Base-by-base conservation (phyloP, 768 basidiomycete genomes). In the Terana coerulea region DNA sequence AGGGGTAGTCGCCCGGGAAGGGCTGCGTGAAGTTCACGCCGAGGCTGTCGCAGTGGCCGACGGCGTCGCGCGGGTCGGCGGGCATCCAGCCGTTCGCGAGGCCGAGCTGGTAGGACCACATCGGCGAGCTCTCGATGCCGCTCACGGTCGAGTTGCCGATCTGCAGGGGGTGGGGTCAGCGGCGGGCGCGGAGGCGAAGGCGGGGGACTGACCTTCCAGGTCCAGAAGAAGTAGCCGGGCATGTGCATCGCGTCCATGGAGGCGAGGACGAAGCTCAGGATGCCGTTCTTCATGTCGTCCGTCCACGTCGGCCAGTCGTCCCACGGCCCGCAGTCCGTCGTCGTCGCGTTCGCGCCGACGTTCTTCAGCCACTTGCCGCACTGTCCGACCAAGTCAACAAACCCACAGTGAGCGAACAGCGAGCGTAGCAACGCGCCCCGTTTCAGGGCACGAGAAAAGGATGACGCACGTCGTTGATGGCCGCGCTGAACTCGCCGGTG, bases 41-140 rank as follows among this genome's bases (percentile, higher is more conserved):
- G 12, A 86, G 66, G 3, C 75, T 69, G 21, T 61, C 70, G 64
- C 93, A 97, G 36, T 75, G 65, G 61, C 93, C 91, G n/a, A 73
- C 55, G 22, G 81, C 77, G 5, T 58, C 66, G 37, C 89, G 74
- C 15, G 90, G 90, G 73, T 93, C 86, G 1, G 65, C 63, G 6
- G 91, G 88, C 33, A 91, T 80, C 83, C 86, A 91, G 21, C 91
- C 91, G 47, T 87, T 74, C 52, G 78, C 70, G 42, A 92, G 79
- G 8, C 81, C 76, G 63, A 85, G 79, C 60, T 80, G 68, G 69
- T 88, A 88, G 17, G 81, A 82, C 87, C 87, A 89, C 56, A 83
- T 69, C 0, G 84, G 83, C 7, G 77, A 63, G 54, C 76, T 67
- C 5, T 80, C 74, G 3, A 59, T 72, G 41, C 75, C 76, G 24